Percentiles rank a stretch among this genome's conserved stretches.
These are phyloP conservation scores for Macaranga tanarius DNA, from an alignment of 441 rosid species.

Conservation along the genomic window DNA sequence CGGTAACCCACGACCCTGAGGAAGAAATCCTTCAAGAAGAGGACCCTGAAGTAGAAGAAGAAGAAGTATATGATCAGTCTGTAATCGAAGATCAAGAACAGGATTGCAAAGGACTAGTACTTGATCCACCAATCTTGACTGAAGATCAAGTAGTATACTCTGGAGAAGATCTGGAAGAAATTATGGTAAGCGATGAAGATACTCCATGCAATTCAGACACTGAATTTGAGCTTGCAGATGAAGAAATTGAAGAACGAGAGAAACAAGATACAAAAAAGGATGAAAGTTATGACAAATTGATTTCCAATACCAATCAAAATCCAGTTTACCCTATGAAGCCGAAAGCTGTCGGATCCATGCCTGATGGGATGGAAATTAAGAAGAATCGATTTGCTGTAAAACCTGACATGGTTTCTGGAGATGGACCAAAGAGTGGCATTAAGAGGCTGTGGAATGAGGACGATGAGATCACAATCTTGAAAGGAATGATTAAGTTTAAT, in stretches of 20 bases:
- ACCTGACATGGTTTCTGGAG: not conserved
- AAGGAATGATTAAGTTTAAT: constrained; percentile 12
- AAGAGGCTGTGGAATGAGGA: constrained; percentile 25
- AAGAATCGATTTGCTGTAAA: too few relatives aligned
- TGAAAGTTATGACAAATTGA: too few relatives aligned
- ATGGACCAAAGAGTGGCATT: not conserved
- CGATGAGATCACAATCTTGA: constrained; percentile 22
- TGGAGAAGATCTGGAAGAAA: not conserved
- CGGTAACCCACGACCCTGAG: too few relatives aligned
- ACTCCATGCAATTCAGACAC: too few relatives aligned
- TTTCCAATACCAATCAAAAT: not conserved
- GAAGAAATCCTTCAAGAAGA: not conserved
- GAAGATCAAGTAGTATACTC: not conserved
- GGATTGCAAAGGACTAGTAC: not conserved
- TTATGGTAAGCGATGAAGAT: too few relatives aligned
- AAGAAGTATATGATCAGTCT: not conserved
- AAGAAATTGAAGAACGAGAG: too few relatives aligned
- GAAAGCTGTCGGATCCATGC: not conserved
- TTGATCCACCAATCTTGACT: too few relatives aligned
- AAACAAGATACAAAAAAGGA: too few relatives aligned
- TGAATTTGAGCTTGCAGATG: too few relatives aligned
- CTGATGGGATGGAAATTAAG: not conserved
- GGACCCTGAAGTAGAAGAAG: constrained; percentile 5
- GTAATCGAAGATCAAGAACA: not conserved
- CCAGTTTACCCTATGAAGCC: not conserved